A percentile compares a stretch with the other conserved stretches of the same genome.
These are phyloP conservation scores for Nannochloropsis gaditana DNA, from an alignment of 108 stramenopile species.

Conservation along the genomic window DNA sequence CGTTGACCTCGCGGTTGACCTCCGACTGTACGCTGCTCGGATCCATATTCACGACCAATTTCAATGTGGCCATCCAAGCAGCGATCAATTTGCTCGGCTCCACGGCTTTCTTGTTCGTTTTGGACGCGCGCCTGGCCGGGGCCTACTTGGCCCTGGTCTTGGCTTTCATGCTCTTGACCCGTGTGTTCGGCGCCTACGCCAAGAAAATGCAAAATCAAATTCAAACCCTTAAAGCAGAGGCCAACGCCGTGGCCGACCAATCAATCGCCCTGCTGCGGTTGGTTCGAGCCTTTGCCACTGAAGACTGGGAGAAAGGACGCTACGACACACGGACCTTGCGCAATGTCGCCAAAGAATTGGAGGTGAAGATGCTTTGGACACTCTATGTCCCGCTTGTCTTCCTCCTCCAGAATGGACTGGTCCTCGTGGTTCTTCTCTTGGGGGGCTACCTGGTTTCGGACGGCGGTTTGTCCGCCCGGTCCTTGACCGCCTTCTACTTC, in stretches of 20 bases:
- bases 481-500: slow-evolving; percentile 23
- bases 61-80: slow-evolving; percentile 24
- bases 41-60: slow-evolving; percentile 23
- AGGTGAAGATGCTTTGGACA: slow-evolving; percentile 19
- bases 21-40: slow-evolving; percentile 23
- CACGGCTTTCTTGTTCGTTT: slow-evolving; percentile 10
- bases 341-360: not conserved
- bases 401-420: slow-evolving; percentile 13
- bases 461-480: not conserved
- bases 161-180: slow-evolving; percentile 5
- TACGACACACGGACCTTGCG: slow-evolving; percentile 23
- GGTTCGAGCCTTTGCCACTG: slow-evolving; percentile 25
- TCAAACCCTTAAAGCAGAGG: slow-evolving; percentile 16
- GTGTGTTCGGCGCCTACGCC: not conserved
- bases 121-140: slow-evolving; percentile 13
- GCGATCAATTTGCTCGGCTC: slow-evolving; percentile 18
- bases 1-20: slow-evolving; percentile 22
- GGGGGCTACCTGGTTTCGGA: slow-evolving; percentile 20
- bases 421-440: not conserved
- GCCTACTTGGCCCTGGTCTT: slow-evolving; percentile 18
- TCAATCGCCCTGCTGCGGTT: not conserved
- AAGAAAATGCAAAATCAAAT: slow-evolving; percentile 18
- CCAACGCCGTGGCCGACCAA: slow-evolving; percentile 23
- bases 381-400: slow-evolving; percentile 17
- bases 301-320: slow-evolving; percentile 21